Evolutionary conservation across 106 monocot genomes (phyloP).

Genomic region (Posidonia australis): DNA sequence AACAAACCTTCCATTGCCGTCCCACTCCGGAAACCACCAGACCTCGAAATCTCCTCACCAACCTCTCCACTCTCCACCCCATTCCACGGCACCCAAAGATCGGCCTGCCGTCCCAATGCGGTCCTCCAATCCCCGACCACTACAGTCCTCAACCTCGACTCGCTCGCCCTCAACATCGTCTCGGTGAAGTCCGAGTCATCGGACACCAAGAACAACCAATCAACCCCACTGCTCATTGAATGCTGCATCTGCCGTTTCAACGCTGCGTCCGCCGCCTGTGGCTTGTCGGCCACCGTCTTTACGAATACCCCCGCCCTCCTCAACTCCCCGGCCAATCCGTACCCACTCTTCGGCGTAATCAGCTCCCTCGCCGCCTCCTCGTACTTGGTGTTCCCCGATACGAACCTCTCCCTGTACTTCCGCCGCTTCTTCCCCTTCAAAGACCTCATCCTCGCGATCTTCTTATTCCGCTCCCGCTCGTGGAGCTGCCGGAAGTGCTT

Average conservation of each 20-base stretch:
- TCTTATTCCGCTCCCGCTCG: slow-evolving; percentile 85
- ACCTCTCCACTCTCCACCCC: slow-evolving; percentile 78
- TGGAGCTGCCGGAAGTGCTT: slow-evolving; percentile 83
- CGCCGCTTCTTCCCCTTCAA: slow-evolving; percentile 85
- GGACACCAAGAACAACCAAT: slow-evolving; percentile 79
- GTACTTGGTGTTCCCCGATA: slow-evolving; percentile 64
- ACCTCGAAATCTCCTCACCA: slow-evolving; percentile 39
- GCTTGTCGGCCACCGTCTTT: slow-evolving; percentile 71
- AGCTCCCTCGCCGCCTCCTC: slow-evolving; percentile 62
- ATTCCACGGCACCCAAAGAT: slow-evolving; percentile 83
- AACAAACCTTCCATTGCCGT: slow-evolving; percentile 17
- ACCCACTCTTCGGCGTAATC: slow-evolving; percentile 53
- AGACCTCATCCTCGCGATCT: slow-evolving; percentile 57
- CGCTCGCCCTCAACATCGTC: slow-evolving; percentile 54
- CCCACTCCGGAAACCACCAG: slow-evolving; percentile 2
- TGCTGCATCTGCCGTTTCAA: slow-evolving; percentile 82
- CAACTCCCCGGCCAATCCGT: slow-evolving; percentile 79
- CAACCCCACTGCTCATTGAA: slow-evolving; percentile 57
- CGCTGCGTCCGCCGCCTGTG: slow-evolving; percentile 83
- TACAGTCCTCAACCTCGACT: slow-evolving; percentile 58
- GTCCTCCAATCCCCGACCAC: slow-evolving; percentile 72
- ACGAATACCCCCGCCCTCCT: slow-evolving; percentile 76
- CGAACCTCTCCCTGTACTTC: slow-evolving; percentile 44
- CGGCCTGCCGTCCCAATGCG: slow-evolving; percentile 41
- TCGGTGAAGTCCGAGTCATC: slow-evolving; percentile 89